Percentiles rank a stretch among this genome's conserved stretches.
phyloP scores from a whole-genome alignment of 1,284 basidiomycete species.

The Tremellales sp. region DNA sequence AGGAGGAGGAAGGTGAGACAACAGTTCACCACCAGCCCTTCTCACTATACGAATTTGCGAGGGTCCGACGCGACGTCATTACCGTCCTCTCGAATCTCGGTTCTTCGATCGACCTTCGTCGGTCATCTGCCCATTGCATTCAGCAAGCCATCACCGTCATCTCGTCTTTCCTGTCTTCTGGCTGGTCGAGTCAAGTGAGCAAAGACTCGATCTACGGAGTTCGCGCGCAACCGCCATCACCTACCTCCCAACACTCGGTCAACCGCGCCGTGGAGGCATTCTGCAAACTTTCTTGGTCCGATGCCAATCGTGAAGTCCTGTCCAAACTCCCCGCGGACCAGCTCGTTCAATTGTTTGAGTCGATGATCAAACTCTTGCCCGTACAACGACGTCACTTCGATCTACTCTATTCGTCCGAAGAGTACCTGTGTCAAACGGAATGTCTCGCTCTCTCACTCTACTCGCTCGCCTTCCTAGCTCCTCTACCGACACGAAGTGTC shows the following conservation, averaged over 20 bases:
- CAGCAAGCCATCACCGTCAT: constrained; percentile 62
- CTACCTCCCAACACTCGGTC: constrained; percentile 33
- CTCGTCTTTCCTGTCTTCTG: constrained; percentile 61
- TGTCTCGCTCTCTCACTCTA: constrained; percentile 75
- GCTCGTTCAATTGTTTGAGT: constrained; percentile 62
- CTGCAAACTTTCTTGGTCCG: constrained; percentile 67
- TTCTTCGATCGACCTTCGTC: constrained; percentile 51
- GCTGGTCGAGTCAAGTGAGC: constrained; percentile 56
- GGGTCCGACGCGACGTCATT: constrained; percentile 72
- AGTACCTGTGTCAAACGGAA: constrained; percentile 75
- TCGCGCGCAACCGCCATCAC: constrained; percentile 25
- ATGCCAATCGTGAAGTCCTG: constrained; percentile 74
- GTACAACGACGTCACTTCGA: constrained; percentile 70
- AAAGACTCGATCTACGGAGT: constrained; percentile 50
- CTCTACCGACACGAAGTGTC: constrained; percentile 64
- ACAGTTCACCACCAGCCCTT: constrained; percentile 47
- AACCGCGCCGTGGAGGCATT: constrained; percentile 71
- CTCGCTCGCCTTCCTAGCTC: constrained; percentile 77
- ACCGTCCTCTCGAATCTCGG: constrained; percentile 68
- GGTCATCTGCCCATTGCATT: constrained; percentile 51
- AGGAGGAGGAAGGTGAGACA: constrained; percentile 51
- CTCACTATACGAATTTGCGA: constrained; percentile 66
- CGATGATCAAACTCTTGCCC: constrained; percentile 76
- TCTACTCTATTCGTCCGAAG: constrained; percentile 55
- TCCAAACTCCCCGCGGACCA: constrained; percentile 58